A percentile compares a stretch with the other conserved stretches of the same genome.
phyloP scores from a whole-genome alignment of 495 filamentous ascomycete genomes.

The Tuber microsphaerosporum region DNA sequence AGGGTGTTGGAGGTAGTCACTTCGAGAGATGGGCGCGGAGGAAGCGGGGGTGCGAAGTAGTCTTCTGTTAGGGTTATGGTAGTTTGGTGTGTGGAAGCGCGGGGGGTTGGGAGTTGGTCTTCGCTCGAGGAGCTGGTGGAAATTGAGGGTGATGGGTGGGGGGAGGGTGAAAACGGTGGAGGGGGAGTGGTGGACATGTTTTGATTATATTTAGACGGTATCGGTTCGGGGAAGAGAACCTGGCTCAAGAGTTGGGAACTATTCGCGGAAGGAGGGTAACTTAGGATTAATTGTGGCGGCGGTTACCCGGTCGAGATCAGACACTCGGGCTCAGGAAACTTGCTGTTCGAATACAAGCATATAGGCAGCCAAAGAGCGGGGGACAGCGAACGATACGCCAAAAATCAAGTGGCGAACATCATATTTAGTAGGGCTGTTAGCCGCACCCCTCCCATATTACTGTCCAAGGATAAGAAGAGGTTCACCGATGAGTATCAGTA shows the following conservation, averaged over 20 bases:
- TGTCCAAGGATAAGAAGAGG: no score
- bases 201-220: background rate
- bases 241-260: background rate
- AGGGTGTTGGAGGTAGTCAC: conserved; percentile 14
- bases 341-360: no score
- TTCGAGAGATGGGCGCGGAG: conserved; percentile 20
- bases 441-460: no score
- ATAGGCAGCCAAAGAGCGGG: no score
- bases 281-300: background rate
- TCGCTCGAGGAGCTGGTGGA: conserved; percentile 22
- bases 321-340: no score
- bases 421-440: no score
- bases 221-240: background rate
- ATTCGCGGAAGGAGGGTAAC: background rate
- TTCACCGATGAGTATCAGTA: no score
- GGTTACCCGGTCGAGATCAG: background rate
- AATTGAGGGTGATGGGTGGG: background rate
- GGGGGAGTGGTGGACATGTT: background rate
- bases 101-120: conserved; percentile 39
- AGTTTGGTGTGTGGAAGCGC: conserved; percentile 28
- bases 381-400: no score
- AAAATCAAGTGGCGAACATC: no score
- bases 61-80: conserved; percentile 30
- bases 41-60: conserved; percentile 36
- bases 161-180: background rate